These are phyloP conservation scores for Candolleomyces eurysporus DNA, from an alignment of 768 basidiomycete species.

Conservation along the genomic window DNA sequence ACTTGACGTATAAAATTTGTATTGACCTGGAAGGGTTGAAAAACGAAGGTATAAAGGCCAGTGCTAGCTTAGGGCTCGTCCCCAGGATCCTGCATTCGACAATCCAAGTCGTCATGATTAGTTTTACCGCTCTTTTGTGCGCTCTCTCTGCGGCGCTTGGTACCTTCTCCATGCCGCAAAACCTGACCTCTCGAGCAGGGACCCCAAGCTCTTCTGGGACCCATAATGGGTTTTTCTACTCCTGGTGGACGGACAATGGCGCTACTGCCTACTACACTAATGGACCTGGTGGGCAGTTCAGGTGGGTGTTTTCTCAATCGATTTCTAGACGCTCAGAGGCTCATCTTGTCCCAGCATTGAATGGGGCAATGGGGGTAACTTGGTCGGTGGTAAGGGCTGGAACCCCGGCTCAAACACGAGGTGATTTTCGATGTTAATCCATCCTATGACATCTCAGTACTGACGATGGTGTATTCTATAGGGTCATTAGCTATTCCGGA, in stretches of 20 bases:
- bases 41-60: no score
- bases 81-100: no score
- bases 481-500: conserved; percentile 34
- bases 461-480: conserved; percentile 9
- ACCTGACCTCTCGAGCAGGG: conserved; percentile 15
- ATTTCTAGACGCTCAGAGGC: neutral
- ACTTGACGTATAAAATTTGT: no score
- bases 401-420: conserved; percentile 23
- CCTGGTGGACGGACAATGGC: conserved; percentile 33
- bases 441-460: no score
- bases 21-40: no score
- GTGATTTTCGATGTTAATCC: no score
- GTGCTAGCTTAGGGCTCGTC: no score
- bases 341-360: conserved; percentile 23
- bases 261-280: conserved; percentile 28
- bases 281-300: conserved; percentile 23
- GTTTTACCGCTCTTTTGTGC: no score
- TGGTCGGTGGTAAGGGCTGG: conserved; percentile 40
- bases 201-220: conserved; percentile 27
- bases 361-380: conserved; percentile 33
- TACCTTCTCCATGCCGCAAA: neutral
- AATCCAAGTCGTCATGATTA: no score
- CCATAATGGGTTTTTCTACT: conserved; percentile 34
- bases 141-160: no score
- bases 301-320: neutral